A percentile compares a stretch with the other conserved stretches of the same genome.
phyloP scores from a whole-genome alignment of 805 yeast species.

The Debaryomyces castellii region DNA sequence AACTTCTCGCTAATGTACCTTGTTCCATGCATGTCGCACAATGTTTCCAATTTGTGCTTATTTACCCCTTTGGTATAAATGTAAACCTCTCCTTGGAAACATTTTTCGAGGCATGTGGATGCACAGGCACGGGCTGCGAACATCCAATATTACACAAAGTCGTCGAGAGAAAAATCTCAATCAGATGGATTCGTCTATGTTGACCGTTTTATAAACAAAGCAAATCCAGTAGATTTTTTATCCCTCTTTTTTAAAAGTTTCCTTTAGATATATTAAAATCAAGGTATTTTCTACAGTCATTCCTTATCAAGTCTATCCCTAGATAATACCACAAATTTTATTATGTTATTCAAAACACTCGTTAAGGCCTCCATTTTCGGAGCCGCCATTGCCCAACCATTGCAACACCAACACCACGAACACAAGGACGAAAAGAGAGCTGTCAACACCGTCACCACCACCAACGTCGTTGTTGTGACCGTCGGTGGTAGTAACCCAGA shows the following conservation, averaged over 20 bases:
- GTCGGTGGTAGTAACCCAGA: conserved; percentile 26
- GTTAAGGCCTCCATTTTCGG: conserved; percentile 51
- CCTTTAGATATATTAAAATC: conserved; percentile 7
- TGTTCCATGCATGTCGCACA: background rate
- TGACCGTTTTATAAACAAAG: background rate
- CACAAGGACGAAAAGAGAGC: conserved; percentile 49
- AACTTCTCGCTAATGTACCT: background rate
- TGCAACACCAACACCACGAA: conserved; percentile 54
- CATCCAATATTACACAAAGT: background rate
- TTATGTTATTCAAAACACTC: conserved; percentile 50
- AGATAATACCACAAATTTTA: conserved; percentile 19
- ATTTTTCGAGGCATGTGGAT: background rate
- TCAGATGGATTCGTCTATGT: background rate
- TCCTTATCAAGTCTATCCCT: conserved; percentile 28
- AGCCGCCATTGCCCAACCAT: conserved; percentile 57
- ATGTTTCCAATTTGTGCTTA: background rate
- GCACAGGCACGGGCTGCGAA: background rate
- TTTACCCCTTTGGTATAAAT: background rate
- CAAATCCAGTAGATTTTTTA: conserved; percentile 3
- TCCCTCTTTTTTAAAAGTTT: conserved; percentile 15
- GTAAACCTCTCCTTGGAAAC: background rate
- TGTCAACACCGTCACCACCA: conserved; percentile 44
- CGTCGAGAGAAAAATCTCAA: background rate
- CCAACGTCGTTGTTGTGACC: conserved; percentile 38
- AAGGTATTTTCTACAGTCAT: conserved; percentile 33